Conservation (phyloP, 2,329 filamentous ascomycete species). For the Colletotrichum falcatum region DNA sequence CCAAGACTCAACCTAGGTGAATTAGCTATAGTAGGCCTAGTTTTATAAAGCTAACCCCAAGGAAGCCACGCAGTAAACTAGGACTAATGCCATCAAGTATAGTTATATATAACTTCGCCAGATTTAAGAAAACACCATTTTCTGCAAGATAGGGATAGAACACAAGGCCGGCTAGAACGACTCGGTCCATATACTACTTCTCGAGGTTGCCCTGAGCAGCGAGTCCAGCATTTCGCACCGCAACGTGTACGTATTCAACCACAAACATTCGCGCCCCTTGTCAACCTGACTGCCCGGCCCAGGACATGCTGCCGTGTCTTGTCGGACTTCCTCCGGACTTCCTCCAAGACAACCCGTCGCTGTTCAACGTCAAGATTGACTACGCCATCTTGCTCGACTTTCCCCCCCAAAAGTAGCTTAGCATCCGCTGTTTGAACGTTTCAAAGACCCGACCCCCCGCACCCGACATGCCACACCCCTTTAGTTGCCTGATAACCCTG, state of each 20-base stretch:
- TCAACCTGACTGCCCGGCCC: background rate
- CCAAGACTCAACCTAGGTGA: no score
- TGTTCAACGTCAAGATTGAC: slow-evolving; percentile 13
- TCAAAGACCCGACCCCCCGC: background rate
- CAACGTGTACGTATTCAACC: slow-evolving; percentile 5
- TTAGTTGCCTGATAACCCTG: background rate
- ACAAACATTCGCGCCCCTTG: no score
- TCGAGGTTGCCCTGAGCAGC: background rate
- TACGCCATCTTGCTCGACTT: slow-evolving; percentile 8
- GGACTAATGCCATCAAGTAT: no score
- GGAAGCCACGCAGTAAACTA: no score
- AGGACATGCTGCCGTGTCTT: background rate
- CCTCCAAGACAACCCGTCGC: background rate
- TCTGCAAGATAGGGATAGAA: slow-evolving; percentile 17
- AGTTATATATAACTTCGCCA: no score
- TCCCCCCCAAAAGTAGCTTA: background rate
- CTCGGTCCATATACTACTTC: slow-evolving; percentile 3
- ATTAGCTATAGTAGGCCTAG: no score
- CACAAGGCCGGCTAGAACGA: slow-evolving; percentile 15
- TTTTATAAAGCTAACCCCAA: no score
- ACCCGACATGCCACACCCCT: background rate
- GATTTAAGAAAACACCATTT: no score
- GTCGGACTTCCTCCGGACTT: background rate
- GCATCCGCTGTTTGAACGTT: background rate
- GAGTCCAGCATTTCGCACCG: background rate